Base-by-base conservation (phyloP, 192 early-diverging fungal species). In the Mortierella alpina region DNA sequence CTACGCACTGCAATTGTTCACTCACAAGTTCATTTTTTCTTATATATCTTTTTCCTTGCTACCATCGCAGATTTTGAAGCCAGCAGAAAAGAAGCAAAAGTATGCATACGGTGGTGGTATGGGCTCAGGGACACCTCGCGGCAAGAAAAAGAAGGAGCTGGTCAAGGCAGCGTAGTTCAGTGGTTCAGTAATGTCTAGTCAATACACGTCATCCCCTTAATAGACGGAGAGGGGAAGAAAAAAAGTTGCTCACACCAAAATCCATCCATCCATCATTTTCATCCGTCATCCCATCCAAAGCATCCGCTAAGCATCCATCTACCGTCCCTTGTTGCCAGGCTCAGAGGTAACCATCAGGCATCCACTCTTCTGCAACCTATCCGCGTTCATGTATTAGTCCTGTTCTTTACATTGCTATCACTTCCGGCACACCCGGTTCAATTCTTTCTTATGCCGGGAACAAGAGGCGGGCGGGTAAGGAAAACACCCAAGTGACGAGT, bases 51-150 rank as follows among this genome's bases (percentile, higher is more conserved):
- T 47, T 59, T 55, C n/a, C 10, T 8, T 22, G 22, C 31, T 23
- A 18, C 48, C 53, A 22, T 31, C 3, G 52, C 73, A 95, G 94
- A 98, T 98, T 75, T 84, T 98, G 67, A 98, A 98, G 73, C 96
- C 96, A 58, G 97, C 97, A 41, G 97, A 97, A 75, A 95, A 95
- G 88, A 95, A 95, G 82, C 86, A 86, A 80, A 95, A 95, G 79
- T 94, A 93, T 75, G 80, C 84, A 22, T 94, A 95, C 80, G 93
- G 91, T 22, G 93, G 91, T 22, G 92, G 89, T 13, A 85, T 89
- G 70, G 82, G 85, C 59, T 65, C 84, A 44, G 90, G 89, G 42
- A 84, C 90, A 63, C 92, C 90, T 67, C 88, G 92, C 53, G 92
- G 89, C 65, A 86, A 90, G 68, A 90, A 90, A 81, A 90, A 90